phyloP scores from a whole-genome alignment of 495 filamentous ascomycete species.

The Neurospora discreta region DNA sequence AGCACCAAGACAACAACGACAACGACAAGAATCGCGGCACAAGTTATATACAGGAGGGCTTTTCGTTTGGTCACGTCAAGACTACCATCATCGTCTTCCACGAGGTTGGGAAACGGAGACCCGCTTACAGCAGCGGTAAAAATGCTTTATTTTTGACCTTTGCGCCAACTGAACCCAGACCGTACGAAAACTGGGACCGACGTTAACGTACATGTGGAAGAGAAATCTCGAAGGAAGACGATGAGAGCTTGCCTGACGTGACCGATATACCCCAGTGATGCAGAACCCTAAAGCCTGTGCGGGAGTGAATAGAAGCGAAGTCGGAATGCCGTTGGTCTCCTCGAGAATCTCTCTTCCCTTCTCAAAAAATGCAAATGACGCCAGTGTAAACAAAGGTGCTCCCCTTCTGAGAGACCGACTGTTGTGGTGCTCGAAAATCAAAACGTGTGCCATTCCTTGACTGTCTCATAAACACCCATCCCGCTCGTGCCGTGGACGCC shows the following conservation, averaged over 20 bases:
- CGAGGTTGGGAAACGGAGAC: conserved; percentile 27
- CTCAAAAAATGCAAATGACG: conserved; percentile 24
- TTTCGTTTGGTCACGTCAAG: conserved; percentile 32
- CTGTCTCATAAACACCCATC: conserved; percentile 9
- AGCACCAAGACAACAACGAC: conserved; percentile 10
- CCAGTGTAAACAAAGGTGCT: conserved; percentile 12
- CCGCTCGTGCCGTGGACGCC: conserved; percentile 16
- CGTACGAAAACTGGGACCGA: conserved; percentile 34
- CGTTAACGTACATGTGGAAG: conserved; percentile 69
- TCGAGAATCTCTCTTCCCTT: conserved; percentile 1
- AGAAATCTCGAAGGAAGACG: conserved; percentile 49
- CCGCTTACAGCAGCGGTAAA: conserved; percentile 27
- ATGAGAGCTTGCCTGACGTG: conserved; percentile 52
- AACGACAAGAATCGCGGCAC: not conserved
- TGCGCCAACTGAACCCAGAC: conserved; percentile 26
- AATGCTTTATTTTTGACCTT: conserved; percentile 43
- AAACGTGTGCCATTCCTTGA: conserved; percentile 7
- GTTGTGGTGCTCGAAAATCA: conserved; percentile 15
- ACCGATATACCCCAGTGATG: conserved; percentile 28
- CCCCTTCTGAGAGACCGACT: conserved; percentile 7
- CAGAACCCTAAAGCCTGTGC: conserved; percentile 6
- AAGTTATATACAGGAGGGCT: conserved; percentile 26
- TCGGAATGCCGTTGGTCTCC: not conserved
- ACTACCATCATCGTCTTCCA: conserved; percentile 46
- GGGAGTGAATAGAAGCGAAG: conserved; percentile 2